Conservation (phyloP, 441 rosid species). For the Euphorbia schlechtendalii region DNA sequence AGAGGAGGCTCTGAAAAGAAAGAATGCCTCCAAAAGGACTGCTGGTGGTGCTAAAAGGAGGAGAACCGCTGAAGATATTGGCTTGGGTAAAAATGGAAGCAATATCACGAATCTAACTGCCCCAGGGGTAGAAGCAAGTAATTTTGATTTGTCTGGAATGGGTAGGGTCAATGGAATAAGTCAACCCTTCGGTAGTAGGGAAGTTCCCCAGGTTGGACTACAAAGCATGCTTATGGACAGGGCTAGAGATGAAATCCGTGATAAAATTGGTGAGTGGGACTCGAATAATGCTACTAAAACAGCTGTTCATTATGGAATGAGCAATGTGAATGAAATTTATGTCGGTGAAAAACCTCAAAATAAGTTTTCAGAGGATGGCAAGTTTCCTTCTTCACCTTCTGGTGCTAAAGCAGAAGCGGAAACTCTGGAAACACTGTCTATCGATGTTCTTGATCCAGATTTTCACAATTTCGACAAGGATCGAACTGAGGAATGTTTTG, state of each 20-base stretch:
- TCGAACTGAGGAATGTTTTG: conserved; percentile 21
- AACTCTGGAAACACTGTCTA: conserved; percentile 33
- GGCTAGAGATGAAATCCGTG: conserved; percentile 35
- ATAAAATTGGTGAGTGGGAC: conserved; percentile 36
- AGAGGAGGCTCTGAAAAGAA: conserved; percentile 33
- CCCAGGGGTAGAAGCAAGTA: conserved; percentile 21
- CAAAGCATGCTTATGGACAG: conserved; percentile 31
- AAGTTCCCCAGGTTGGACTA: conserved; percentile 27
- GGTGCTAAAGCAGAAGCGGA: conserved; percentile 21
- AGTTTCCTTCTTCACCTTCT: conserved; percentile 24
- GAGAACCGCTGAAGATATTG: conserved; percentile 29
- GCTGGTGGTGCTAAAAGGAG: conserved; percentile 36
- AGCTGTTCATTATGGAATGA: conserved; percentile 16
- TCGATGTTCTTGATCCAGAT: conserved; percentile 67
- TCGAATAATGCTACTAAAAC: conserved; percentile 19
- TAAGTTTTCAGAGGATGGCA: conserved; percentile 17
- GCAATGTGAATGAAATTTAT: conserved; percentile 17
- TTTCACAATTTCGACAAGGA: conserved; percentile 32
- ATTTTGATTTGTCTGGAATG: conserved; percentile 23
- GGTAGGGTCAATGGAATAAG: conserved; percentile 32
- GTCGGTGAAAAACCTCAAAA: conserved; percentile 22
- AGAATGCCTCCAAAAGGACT: conserved; percentile 39
- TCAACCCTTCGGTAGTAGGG: conserved; percentile 28
- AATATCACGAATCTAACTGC: conserved; percentile 24
- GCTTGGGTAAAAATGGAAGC: conserved; percentile 19